phyloP scores from a whole-genome alignment of 768 basidiomycete genomes.

The Suillus discolor region DNA sequence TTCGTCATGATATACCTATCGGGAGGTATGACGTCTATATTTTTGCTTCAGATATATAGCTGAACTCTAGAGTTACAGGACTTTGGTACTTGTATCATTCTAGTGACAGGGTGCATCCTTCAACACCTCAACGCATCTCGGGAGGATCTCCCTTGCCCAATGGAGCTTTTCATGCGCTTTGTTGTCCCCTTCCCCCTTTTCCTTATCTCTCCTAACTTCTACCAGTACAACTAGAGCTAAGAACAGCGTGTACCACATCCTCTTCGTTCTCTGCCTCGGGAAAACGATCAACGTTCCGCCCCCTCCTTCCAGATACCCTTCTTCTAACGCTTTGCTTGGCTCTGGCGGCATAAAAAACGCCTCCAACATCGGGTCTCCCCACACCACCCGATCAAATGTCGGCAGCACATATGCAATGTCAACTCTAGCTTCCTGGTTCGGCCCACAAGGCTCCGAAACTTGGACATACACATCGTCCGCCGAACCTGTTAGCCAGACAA shows the following conservation, averaged over 20 bases:
- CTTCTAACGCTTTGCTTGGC: conserved; percentile 52
- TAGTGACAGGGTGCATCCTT: conserved; percentile 43
- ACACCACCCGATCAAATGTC: conserved; percentile 57
- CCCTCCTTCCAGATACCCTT: conserved; percentile 56
- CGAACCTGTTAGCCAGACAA: conserved; percentile 64
- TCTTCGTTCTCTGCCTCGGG: conserved; percentile 71
- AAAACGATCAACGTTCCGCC: conserved; percentile 56
- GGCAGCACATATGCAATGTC: conserved; percentile 39
- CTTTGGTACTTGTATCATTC: not conserved
- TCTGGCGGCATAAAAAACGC: conserved; percentile 55
- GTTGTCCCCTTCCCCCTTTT: conserved; percentile 23
- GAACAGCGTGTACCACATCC: conserved; percentile 76
- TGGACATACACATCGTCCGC: conserved; percentile 61
- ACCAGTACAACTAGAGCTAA: conserved; percentile 56
- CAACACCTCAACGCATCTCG: conserved; percentile 43
- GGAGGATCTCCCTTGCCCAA: conserved; percentile 46
- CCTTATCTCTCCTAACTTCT: conserved; percentile 33
- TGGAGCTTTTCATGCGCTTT: conserved; percentile 25
- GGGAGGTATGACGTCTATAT: conserved; percentile 7
- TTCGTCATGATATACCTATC: conserved; percentile 6
- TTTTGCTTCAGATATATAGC: not conserved
- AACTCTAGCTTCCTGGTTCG: conserved; percentile 18
- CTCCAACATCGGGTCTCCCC: conserved; percentile 80
- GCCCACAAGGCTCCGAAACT: conserved; percentile 23
- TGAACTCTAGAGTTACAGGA: not conserved